Evolutionary conservation across 352 stramenopile genomes (phyloP), one percentile per base, ranked within the genome.

Genomic region (Phytophthora fragariae): DNA sequence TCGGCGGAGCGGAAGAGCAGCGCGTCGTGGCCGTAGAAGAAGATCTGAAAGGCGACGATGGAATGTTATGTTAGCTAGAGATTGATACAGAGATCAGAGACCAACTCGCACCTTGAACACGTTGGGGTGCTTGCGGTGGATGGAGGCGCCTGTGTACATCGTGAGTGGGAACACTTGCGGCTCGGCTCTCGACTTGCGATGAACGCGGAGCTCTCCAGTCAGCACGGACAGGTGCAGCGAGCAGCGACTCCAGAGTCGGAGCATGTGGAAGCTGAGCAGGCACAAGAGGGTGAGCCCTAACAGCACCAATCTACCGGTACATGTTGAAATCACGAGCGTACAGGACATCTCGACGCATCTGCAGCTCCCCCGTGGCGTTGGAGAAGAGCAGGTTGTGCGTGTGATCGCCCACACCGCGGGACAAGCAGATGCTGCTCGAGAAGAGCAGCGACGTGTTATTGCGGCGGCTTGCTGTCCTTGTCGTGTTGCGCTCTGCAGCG

Each of bases 131-230:
- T 24, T 53, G 46, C 46, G 15, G 46, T 53, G 46, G 46, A 53
- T 19, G 46, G 46, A 53, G 46, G 46, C 15, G 46, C 46, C 46
- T 3, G 46, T 24, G 46, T 19, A 53, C 17, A 53, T 19, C 17
- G 15, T 24, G 19, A 53, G 46, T 3, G 46, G 46, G 46, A 53
- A 53, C 5, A 53, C n/a, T 19, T 27, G 17, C 46, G 46, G 5
- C 46, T 53, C 19, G 46, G 17, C 46, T 19, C 46, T 53, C 19
- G 46, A 53, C 46, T 53, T 53, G 46, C 46, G 46, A 24, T 53
- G 46, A 17, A 19, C 46, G 46, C 19, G 46, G 19, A 53, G 46
- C 46, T 53, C 46, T 53, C 46, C 39, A n/a, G 39, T 46, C 39
- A n/a, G 39, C 39, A 46, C 39, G 1, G 39, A 46, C 39, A 46